Evolutionary conservation across 1,284 basidiomycete species (phyloP), one percentile per base, ranked within the genome.

Genomic region (Apiotrichum laibachii): DNA sequence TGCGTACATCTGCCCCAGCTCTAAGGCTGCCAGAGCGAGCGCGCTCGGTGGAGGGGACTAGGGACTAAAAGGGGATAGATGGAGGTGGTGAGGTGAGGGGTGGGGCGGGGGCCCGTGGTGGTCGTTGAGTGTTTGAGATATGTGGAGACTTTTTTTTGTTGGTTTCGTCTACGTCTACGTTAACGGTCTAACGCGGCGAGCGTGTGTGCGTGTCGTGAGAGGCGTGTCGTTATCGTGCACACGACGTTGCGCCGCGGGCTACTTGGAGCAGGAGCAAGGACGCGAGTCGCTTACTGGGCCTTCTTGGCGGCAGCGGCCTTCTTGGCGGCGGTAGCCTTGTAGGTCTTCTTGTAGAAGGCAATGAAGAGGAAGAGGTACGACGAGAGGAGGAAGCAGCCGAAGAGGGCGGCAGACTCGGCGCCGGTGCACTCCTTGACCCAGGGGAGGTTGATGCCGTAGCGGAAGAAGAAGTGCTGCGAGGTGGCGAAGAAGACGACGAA

Each of bases 321-420:
- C 44, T 57, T 53, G 47, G 71, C 72, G 22, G 65, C 59, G 62
- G 70, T 70, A 53, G 48, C 59, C 70, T 79, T 80, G 73, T 80
- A 80, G 10, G 78, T 80, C 50, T 73, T 70, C 50, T 68, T 65
- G 76, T 78, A 80, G 75, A 80, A 80, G 50, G 76, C 75, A 82
- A 95, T 90, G 83, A 95, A 94, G 60, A 96, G 84, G 70, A 86
- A 83, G 56, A 96, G 85, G 80, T 97, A 99, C 73, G 85, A 88
- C 47, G 90, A 89, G 67, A 99, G 83, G 59, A 99, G 84, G 18
- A 77, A 84, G 75, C 93, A 94, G 55, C 95, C 96, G 56, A 95
- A 90, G 63, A 92, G 63, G 2, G 95, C 96, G 57, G 95, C 90
- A 21, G 81, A 80, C 79, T 96, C 92, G 40, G 88, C 87, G 53